A percentile compares a stretch with the other conserved stretches of the same genome.
phyloP scores from a whole-genome alignment of 2,329 filamentous ascomycete genomes.

The Corynespora cassiicola region DNA sequence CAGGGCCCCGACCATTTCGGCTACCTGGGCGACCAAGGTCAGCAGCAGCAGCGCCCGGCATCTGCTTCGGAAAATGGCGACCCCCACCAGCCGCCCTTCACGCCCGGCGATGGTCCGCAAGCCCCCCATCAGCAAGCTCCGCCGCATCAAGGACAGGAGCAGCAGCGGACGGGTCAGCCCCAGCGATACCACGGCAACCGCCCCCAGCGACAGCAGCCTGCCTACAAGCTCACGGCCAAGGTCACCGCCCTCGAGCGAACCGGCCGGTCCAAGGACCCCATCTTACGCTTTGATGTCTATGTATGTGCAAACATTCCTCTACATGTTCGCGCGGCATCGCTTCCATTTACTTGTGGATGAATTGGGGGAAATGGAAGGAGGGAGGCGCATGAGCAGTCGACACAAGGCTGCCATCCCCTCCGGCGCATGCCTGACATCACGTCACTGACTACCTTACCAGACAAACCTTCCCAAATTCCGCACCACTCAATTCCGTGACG shows the following conservation, averaged over 20 bases:
- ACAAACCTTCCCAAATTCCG: constrained; percentile 98
- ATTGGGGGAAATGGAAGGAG: too few relatives aligned
- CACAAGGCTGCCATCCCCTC: not conserved
- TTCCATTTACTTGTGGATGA: not conserved
- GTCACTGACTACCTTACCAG: constrained; percentile 58
- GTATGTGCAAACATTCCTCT: constrained; percentile 72
- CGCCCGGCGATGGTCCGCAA: constrained; percentile 37
- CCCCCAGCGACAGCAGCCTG: constrained; percentile 62
- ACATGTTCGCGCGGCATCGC: too few relatives aligned
- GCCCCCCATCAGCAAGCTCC: constrained; percentile 42
- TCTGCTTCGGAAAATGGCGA: constrained; percentile 42
- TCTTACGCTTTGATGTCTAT: constrained; percentile 94
- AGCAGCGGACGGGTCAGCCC: constrained; percentile 49
- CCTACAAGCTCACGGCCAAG: constrained; percentile 90
- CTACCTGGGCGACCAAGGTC: constrained; percentile 41
- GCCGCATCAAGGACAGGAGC: constrained; percentile 41
- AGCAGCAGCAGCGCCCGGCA: constrained; percentile 30
- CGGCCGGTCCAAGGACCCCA: constrained; percentile 94
- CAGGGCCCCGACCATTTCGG: constrained; percentile 42
- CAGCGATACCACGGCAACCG: constrained; percentile 54
- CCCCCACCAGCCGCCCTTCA: constrained; percentile 43
- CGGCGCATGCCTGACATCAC: too few relatives aligned
- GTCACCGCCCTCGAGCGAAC: constrained; percentile 92
- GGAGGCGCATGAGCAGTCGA: not conserved
- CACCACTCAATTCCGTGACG: constrained; percentile 97